Evolutionary conservation across 208 protist species (phyloP).

Genomic region (Trypanosoma congolense): DNA sequence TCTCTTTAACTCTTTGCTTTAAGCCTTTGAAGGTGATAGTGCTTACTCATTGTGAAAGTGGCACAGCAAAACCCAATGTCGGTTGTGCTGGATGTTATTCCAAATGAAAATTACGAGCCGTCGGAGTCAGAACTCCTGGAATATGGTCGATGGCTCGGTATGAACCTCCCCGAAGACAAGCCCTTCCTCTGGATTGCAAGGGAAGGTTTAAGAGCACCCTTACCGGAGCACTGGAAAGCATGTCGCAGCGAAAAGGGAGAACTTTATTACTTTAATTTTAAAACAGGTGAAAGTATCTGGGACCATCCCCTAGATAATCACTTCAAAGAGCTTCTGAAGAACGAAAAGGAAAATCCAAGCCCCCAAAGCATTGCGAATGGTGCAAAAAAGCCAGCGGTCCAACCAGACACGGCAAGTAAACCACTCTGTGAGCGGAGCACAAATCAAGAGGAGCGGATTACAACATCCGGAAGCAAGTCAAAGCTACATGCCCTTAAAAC

Average conservation of each 20-base stretch:
- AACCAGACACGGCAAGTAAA: neutral
- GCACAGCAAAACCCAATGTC: no score
- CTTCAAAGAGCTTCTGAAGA: conserved; percentile 78
- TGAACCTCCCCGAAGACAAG: conserved; percentile 85
- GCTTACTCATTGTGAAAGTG: no score
- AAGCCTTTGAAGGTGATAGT: no score
- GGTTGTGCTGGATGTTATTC: conserved; percentile 78
- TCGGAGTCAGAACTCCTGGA: conserved; percentile 87
- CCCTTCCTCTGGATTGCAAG: conserved; percentile 92
- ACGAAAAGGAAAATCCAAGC: conserved; percentile 42
- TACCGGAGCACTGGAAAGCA: conserved; percentile 93
- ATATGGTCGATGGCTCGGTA: conserved; percentile 95
- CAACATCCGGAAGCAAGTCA: conserved; percentile 3
- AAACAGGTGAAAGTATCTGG: conserved; percentile 90
- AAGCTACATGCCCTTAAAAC: conserved; percentile 27
- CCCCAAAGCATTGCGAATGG: conserved; percentile 29
- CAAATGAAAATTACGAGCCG: conserved; percentile 88
- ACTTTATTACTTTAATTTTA: conserved; percentile 96
- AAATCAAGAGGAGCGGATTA: conserved; percentile 1
- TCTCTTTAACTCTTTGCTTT: no score
- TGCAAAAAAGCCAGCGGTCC: conserved; percentile 3
- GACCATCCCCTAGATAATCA: conserved; percentile 94
- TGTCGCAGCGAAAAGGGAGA: conserved; percentile 90
- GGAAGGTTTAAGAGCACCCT: conserved; percentile 91
- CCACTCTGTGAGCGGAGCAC: conserved; percentile 5